Evolutionary conservation across 1,139 yeast genomes (phyloP), one percentile per base, ranked within the genome.

Genomic region (Geotrichum reessii): DNA sequence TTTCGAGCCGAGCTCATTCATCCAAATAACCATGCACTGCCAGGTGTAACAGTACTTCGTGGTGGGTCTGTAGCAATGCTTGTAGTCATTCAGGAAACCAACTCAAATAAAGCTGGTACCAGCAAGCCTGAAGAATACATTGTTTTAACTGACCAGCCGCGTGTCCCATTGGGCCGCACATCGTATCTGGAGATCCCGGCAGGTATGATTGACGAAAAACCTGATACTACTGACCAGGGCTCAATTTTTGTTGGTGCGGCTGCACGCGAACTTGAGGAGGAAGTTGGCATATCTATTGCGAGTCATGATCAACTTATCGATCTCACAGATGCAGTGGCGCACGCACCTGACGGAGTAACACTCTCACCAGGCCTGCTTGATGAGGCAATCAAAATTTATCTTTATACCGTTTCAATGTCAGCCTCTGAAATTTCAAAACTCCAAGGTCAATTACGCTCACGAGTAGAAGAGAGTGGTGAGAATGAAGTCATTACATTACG

Each of bases 31-130:
- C 61, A 57, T 47, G 51, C 63, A 8, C 49, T 67, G n/a, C 66
- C 69, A 1, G 70, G 70, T 2, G 55, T 67, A 1, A 66, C 65
- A 2, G 56, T 67, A 31, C 56, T 67, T 42, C 62, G 69, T 37
- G 70, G 70, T 0, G 64, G 62, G 19, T 60, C 66, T 3, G 69
- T 66, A 9, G 68, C 66, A 5, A 65, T 67, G 62, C 52, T 67
- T 24, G 66, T 66, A 5, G 46, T 63, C 8, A 46, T 67, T 12
- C 47, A 50, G 25, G 56, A 52, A 44, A 58, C 57, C 12, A 57
- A 58, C 31, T 25, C 60, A 1, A 1, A n/a, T 37, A 17, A 17
- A 2, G 14, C 24, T 31, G 42, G 22, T 22, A 27, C 25, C n/a
- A 11, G 21, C 6, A 9, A 17, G 1, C 44, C 47, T 9, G 52